Evolutionary conservation across 768 basidiomycete species (phyloP).

Genomic region (Russula sp.): DNA sequence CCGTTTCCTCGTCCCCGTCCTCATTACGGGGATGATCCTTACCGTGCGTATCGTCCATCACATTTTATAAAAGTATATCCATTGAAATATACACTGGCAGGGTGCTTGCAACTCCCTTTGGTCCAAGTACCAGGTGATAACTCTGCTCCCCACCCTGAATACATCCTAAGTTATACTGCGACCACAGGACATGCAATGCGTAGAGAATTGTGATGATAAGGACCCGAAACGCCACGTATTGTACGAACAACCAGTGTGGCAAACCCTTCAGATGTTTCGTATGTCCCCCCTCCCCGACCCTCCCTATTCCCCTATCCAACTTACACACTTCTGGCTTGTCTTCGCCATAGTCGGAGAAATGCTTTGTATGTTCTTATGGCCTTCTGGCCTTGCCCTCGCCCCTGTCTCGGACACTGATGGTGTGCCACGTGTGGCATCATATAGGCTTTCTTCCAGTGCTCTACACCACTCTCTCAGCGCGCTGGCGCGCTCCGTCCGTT

Average conservation of each 20-base stretch:
- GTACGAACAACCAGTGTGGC: conserved; percentile 95
- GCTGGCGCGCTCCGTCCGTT: conserved; percentile 40
- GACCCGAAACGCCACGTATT: conserved; percentile 56
- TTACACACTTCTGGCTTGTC: conserved; percentile 24
- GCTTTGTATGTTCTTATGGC: conserved; percentile 56
- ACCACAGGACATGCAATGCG: conserved; percentile 91
- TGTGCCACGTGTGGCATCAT: conserved; percentile 11
- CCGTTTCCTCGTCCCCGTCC: conserved; percentile 61
- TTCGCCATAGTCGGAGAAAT: conserved; percentile 77
- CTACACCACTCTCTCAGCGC: conserved; percentile 54
- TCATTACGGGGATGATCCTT: conserved; percentile 89
- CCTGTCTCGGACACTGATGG: conserved; percentile 9
- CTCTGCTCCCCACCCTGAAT: background rate
- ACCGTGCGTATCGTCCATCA: conserved; percentile 43
- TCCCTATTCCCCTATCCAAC: conserved; percentile 10
- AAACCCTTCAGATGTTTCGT: conserved; percentile 88
- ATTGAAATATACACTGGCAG: conserved; percentile 30
- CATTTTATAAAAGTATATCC: background rate
- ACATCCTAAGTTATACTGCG: background rate
- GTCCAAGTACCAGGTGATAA: conserved; percentile 72
- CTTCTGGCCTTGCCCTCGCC: conserved; percentile 7
- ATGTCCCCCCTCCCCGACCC: conserved; percentile 29
- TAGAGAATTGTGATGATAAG: conserved; percentile 77
- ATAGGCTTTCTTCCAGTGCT: conserved; percentile 83
- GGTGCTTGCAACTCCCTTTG: conserved; percentile 77